Percentiles rank a stretch among this genome's conserved stretches.
These are phyloP conservation scores for Murraya paniculata DNA, from an alignment of 345 rosid species.

Conservation along the genomic window DNA sequence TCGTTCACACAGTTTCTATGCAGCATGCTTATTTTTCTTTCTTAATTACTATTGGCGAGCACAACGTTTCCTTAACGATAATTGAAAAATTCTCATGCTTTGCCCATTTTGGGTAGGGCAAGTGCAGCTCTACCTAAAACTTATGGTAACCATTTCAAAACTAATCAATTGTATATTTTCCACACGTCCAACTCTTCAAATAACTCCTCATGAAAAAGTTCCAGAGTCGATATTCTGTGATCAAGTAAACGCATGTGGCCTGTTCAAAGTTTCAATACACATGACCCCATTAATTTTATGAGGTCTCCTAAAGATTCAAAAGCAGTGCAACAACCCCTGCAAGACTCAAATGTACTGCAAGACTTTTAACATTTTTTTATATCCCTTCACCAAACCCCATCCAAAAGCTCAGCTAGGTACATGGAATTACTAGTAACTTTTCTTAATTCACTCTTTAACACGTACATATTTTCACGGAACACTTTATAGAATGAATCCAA, in stretches of 20 bases:
- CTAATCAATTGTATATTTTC: neutral
- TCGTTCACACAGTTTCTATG: neutral
- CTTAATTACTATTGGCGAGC: neutral
- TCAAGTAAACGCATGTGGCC: slow-evolving; percentile 1
- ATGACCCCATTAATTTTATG: neutral
- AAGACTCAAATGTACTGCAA: neutral
- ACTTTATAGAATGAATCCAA: neutral
- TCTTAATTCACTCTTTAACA: neutral
- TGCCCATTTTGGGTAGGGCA: slow-evolving; percentile 7
- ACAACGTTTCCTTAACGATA: neutral
- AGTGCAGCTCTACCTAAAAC: slow-evolving; percentile 23
- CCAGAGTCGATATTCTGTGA: slow-evolving; percentile 7
- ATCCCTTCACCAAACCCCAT: slow-evolving; percentile 20
- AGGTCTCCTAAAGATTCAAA: slow-evolving; percentile 3
- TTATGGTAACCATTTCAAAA: neutral
- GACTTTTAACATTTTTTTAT: neutral
- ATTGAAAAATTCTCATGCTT: neutral
- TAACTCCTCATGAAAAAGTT: neutral
- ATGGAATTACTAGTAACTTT: neutral
- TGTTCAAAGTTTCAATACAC: slow-evolving; percentile 16
- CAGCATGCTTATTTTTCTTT: neutral
- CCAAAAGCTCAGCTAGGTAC: neutral
- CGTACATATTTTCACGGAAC: too few relatives aligned
- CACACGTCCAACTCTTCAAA: neutral
- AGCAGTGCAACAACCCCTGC: neutral